phyloP scores from a whole-genome alignment of 768 basidiomycete species.

The Trametes gibbosa region DNA sequence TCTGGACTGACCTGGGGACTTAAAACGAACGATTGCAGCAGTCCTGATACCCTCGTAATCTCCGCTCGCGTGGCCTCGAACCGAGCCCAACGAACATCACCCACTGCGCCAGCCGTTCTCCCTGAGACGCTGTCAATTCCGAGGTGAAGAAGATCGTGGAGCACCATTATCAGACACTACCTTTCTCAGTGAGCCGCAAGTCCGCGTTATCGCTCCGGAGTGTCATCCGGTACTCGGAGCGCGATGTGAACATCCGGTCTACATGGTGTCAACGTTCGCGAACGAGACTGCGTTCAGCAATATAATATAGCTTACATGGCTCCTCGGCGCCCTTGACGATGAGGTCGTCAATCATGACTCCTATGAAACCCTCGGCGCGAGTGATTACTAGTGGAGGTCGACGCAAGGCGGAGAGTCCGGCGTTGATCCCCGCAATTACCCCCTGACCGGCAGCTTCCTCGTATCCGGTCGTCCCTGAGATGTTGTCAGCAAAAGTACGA shows the following conservation, averaged over 20 bases:
- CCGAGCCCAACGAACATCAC: constrained; percentile 41
- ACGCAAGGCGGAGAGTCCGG: constrained; percentile 63
- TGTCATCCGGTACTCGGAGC: constrained; percentile 88
- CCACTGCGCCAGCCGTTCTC: constrained; percentile 41
- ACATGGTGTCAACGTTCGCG: neutral
- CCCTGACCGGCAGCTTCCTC: constrained; percentile 95
- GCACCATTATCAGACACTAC: constrained; percentile 30
- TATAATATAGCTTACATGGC: constrained; percentile 76
- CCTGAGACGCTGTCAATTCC: constrained; percentile 28
- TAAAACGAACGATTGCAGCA: constrained; percentile 34
- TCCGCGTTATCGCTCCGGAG: constrained; percentile 91
- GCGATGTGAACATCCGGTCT: constrained; percentile 94
- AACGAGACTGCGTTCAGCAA: neutral
- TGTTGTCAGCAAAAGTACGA: constrained; percentile 22
- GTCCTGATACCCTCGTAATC: constrained; percentile 32
- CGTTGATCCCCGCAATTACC: constrained; percentile 84
- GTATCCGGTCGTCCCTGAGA: constrained; percentile 84
- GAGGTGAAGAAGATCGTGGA: neutral
- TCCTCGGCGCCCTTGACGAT: constrained; percentile 88
- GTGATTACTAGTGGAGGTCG: constrained; percentile 61
- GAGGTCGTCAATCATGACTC: constrained; percentile 92
- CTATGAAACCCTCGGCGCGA: constrained; percentile 84
- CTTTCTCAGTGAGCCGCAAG: constrained; percentile 73
- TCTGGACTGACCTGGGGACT: constrained; percentile 40
- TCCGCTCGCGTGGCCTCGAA: constrained; percentile 35